A percentile compares a stretch with the other conserved stretches of the same genome.
Evolutionary conservation across 148 eudicot species (phyloP).

Genomic region (Fagopyrum tataricum): DNA sequence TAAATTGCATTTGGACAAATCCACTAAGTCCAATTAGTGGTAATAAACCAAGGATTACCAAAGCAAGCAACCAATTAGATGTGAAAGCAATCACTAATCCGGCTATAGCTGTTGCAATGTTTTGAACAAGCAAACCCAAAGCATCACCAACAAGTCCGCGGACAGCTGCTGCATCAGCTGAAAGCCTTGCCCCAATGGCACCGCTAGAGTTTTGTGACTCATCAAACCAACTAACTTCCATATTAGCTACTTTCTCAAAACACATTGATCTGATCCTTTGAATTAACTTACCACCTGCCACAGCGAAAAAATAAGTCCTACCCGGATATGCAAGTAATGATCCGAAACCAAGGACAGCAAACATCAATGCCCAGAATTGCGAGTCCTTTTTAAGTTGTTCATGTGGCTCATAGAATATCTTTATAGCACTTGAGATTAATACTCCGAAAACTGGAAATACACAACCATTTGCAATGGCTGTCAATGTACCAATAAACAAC

Average conservation of each 20-base stretch:
- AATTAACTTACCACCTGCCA: slow-evolving; percentile 27
- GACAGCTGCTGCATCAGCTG: slow-evolving; percentile 68
- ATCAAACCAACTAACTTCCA: slow-evolving; percentile 85
- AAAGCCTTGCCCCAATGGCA: slow-evolving; percentile 63
- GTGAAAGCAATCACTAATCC: slow-evolving; percentile 61
- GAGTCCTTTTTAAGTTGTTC: slow-evolving; percentile 21
- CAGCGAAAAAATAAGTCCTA: slow-evolving; percentile 25
- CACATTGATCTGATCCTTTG: slow-evolving; percentile 43
- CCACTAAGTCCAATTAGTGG: slow-evolving; percentile 64
- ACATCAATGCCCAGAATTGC: slow-evolving; percentile 26
- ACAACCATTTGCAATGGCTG: slow-evolving; percentile 23
- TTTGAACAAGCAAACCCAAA: slow-evolving; percentile 61
- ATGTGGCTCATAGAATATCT: slow-evolving; percentile 26
- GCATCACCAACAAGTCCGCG: slow-evolving; percentile 78
- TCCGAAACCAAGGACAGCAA: slow-evolving; percentile 22
- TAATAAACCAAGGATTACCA: slow-evolving; percentile 56
- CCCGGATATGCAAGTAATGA: slow-evolving; percentile 23
- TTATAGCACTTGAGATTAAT: slow-evolving; percentile 21
- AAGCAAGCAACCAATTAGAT: slow-evolving; percentile 66
- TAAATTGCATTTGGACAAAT: slow-evolving; percentile 49
- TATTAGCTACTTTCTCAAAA: slow-evolving; percentile 50
- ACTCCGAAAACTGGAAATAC: slow-evolving; percentile 24
- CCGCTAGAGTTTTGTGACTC: slow-evolving; percentile 70
- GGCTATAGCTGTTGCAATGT: slow-evolving; percentile 41
- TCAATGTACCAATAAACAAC: slow-evolving; percentile 22